A percentile compares a stretch with the other conserved stretches of the same genome.
Conservation (phyloP, 2,329 filamentous ascomycete genomes). For the Aspergillus neoniger region DNA sequence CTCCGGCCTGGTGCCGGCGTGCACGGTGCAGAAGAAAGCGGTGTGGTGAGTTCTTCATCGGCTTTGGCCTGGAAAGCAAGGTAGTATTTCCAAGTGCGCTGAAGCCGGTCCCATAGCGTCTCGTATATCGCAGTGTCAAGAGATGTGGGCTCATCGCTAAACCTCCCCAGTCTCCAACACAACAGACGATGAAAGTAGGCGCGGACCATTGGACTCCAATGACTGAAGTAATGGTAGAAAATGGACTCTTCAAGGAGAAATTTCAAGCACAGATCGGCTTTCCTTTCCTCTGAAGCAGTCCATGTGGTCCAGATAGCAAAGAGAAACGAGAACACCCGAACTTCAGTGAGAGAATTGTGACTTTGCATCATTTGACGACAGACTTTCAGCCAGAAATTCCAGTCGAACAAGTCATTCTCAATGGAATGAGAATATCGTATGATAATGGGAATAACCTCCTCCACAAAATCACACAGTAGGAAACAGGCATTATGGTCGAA, state of each 20-base stretch:
- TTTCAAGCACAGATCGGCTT: constrained; percentile 68
- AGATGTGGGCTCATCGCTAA: constrained; percentile 65
- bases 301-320: constrained; percentile 78
- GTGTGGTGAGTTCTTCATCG: constrained; percentile 56
- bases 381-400: constrained; percentile 82
- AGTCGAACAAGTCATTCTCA: constrained; percentile 50
- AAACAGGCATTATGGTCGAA: constrained; percentile 85
- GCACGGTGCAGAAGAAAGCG: constrained; percentile 76
- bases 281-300: constrained; percentile 65
- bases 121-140: constrained; percentile 72
- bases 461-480: constrained; percentile 85
- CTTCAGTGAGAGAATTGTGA: constrained; percentile 86
- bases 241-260: constrained; percentile 74
- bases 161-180: constrained; percentile 84
- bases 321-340: constrained; percentile 78
- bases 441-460: constrained; percentile 73
- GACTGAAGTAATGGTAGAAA: constrained; percentile 82
- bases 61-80: constrained; percentile 71
- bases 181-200: constrained; percentile 89
- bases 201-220: constrained; percentile 95
- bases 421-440: constrained; percentile 59
- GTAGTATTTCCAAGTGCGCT: constrained; percentile 76
- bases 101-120: constrained; percentile 67
- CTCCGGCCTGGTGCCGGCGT: constrained; percentile 81
- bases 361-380: constrained; percentile 77